Evolutionary conservation across 352 stramenopile genomes (phyloP), one percentile per base, ranked within the genome.

Genomic region (Hyphochytrium catenoides): DNA sequence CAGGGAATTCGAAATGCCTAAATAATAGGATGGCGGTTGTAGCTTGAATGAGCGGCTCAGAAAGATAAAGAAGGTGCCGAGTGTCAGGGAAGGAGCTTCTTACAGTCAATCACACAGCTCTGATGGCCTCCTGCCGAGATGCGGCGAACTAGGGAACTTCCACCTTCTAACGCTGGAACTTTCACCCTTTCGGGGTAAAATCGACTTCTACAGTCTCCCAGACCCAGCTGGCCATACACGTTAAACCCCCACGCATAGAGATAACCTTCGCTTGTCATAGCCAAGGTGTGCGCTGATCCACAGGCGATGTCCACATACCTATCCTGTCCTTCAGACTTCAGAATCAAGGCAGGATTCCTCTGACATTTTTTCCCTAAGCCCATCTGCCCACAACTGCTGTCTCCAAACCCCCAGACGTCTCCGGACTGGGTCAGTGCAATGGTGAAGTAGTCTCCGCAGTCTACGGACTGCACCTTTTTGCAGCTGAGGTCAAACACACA

Each of bases 191-290:
- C 24, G 14, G 45, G 44, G 4, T 39, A 19, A 36, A 50, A 50
- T 12, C 48, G 48, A 2, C 30, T 46, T 9, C 39, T 29, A 17
- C 36, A 29, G 14, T 45, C 37, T 0, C 65, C 66, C 3, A 74
- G 45, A 0, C 74, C 71, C 5, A 85, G 59, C 36, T 83, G 65
- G 0, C 74, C 74, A 38, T 64, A 71, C 0, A 47, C 53, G 37
- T 89, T 84, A 5, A 81, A 55, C 0, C 74, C 74, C 69, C 71
- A 86, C 3, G 63, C 51, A 33, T 57, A 75, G 0, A 81, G 27
- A 8, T 57, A 36, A 0, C 72, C 68, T 4, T 40, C 38, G 3
- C 17, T 47, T n/a, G 61, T 70, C 16, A 76, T 35, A 8, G 61
- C 65, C 1, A 90, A 42, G 6, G 59, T 50, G 38, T 88, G 74